Conservation (phyloP, 805 yeast genomes). For the Metschnikowia picachoensis region DNA sequence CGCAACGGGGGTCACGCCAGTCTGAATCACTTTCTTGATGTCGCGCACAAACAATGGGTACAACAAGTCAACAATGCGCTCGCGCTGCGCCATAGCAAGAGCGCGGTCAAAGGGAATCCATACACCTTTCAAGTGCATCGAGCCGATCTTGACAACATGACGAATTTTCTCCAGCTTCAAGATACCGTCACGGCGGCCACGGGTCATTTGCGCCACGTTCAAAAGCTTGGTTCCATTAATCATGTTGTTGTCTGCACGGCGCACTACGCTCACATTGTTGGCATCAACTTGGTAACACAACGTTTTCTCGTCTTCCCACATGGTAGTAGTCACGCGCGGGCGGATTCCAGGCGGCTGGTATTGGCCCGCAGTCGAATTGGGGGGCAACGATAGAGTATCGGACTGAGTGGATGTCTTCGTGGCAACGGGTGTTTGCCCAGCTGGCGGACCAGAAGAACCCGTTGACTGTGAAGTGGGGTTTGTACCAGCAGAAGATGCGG, state of each 20-base stretch:
- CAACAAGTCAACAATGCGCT: slow-evolving; percentile 46
- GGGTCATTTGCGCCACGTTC: slow-evolving; percentile 82
- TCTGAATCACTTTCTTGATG: slow-evolving; percentile 53
- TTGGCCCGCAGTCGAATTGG: slow-evolving; percentile 38
- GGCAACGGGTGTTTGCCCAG: slow-evolving; percentile 3
- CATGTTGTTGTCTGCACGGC: slow-evolving; percentile 83
- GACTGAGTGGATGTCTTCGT: slow-evolving; percentile 13
- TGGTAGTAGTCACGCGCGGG: slow-evolving; percentile 75
- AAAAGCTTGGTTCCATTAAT: slow-evolving; percentile 80
- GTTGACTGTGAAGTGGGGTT: slow-evolving; percentile 24
- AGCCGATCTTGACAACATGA: slow-evolving; percentile 80
- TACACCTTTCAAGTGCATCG: slow-evolving; percentile 85
- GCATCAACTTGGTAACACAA: slow-evolving; percentile 84
- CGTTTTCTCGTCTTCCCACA: slow-evolving; percentile 88
- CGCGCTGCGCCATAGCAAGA: slow-evolving; percentile 73
- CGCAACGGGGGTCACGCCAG: slow-evolving; percentile 39
- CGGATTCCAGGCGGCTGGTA: slow-evolving; percentile 46
- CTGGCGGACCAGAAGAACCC: slow-evolving; percentile 5
- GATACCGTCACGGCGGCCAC: slow-evolving; percentile 84
- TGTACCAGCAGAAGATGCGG: slow-evolving; percentile 19
- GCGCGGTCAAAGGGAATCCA: slow-evolving; percentile 90
- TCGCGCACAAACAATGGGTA: slow-evolving; percentile 52
- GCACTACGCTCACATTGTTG: slow-evolving; percentile 71
- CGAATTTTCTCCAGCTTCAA: slow-evolving; percentile 72
- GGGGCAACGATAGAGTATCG: slow-evolving; percentile 14